Evolutionary conservation across 1,284 basidiomycete species (phyloP), one percentile per base, ranked within the genome.

Genomic region (Inonotus hispidus): DNA sequence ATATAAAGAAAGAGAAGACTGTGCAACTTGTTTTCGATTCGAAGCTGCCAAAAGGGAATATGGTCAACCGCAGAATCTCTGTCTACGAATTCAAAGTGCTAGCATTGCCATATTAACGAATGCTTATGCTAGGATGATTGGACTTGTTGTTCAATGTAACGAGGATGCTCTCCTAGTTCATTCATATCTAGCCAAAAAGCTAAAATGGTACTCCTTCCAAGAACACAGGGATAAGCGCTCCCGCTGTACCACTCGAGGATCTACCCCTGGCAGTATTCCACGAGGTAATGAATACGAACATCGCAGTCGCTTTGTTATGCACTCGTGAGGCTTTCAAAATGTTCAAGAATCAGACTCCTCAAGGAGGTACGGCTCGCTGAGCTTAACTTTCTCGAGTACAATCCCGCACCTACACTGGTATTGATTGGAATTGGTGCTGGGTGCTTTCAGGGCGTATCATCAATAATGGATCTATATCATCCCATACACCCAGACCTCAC

Each of bases 391-490:
- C n/a, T n/a, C n/a, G n/a, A n/a, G n/a, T n/a, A n/a, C n/a, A n/a
- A n/a, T n/a, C n/a, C n/a, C n/a, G n/a, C n/a, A n/a, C n/a, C n/a
- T n/a, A n/a, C n/a, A n/a, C n/a, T n/a, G n/a, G n/a, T n/a, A n/a
- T n/a, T n/a, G n/a, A n/a, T n/a, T n/a, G n/a, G n/a, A n/a, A n/a
- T n/a, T n/a, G n/a, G n/a, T n/a, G n/a, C n/a, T n/a, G n/a, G n/a
- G n/a, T 19, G 37, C 1, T 19, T 23, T 14, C 63, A 84, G 84
- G 84, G 2, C 80, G 88, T 13, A 90, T 94, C 66, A 88, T 93
- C 73, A 93, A 93, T 75, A 92, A 93, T 66, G 90, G 90, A 6
- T 90, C 87, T 41, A 81, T 93, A 59, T 84, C 88, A 0, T 88
- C 90, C 0, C 82, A 87, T 64, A 77, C 83, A 1, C 91, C 92